A percentile compares a stretch with the other conserved stretches of the same genome.
Conservation (phyloP, 257 asterid genomes). For the Nicotiana tomentosiformis region DNA sequence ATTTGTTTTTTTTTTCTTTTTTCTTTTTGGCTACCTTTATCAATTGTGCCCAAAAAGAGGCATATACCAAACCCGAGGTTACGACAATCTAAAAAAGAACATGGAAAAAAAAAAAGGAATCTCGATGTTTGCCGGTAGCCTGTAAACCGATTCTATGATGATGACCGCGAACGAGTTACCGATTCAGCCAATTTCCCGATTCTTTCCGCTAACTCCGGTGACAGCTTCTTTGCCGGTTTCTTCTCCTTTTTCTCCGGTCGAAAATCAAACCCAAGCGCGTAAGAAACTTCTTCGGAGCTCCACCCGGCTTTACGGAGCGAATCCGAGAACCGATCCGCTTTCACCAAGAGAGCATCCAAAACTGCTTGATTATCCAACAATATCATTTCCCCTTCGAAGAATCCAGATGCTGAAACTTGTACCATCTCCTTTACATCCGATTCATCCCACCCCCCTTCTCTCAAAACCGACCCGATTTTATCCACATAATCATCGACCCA, state of each 20-base stretch:
- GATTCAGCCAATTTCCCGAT: conserved; percentile 83
- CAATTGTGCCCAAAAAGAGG: conserved; percentile 25
- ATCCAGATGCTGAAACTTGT: conserved; percentile 77
- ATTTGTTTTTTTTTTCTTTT: not conserved
- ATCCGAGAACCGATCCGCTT: conserved; percentile 91
- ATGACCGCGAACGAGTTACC: conserved; percentile 48
- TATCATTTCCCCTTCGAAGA: conserved; percentile 81
- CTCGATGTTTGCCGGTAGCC: conserved; percentile 44
- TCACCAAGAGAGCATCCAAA: conserved; percentile 70
- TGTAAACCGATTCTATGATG: conserved; percentile 24
- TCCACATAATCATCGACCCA: conserved; percentile 83
- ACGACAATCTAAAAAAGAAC: conserved; percentile 26
- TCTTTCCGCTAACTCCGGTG: conserved; percentile 68
- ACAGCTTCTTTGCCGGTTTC: conserved; percentile 56
- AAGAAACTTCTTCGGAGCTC: conserved; percentile 96
- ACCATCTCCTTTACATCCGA: conserved; percentile 81
- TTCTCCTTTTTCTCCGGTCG: conserved; percentile 50
- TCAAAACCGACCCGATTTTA: conserved; percentile 74
- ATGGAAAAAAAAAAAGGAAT: conserved; percentile 24
- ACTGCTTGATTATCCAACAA: conserved; percentile 78
- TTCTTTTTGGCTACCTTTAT: not conserved
- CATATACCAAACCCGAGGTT: conserved; percentile 44
- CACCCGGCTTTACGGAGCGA: conserved; percentile 80
- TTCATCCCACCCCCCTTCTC: conserved; percentile 89
- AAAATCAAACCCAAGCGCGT: conserved; percentile 79